A percentile compares a stretch with the other conserved stretches of the same genome.
These are phyloP conservation scores for Gossypium aridum DNA, from an alignment of 441 rosid genomes.

Conservation along the genomic window DNA sequence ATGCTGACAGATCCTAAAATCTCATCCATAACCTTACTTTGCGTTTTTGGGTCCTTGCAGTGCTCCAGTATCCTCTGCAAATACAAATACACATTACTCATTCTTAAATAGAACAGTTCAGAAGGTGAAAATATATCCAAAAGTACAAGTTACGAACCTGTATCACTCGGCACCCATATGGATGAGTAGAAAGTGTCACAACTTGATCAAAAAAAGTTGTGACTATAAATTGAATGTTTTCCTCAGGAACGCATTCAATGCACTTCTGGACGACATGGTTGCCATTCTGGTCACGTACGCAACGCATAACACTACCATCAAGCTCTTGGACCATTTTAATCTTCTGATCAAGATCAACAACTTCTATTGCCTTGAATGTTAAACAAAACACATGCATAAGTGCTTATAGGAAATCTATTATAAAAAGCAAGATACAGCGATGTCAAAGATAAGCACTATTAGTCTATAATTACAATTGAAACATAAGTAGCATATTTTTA, in stretches of 20 bases:
- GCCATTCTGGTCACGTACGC: constrained; percentile 92
- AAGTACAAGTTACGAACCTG: too few species aligned
- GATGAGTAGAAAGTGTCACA: constrained; percentile 74
- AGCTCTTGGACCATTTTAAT: constrained; percentile 82
- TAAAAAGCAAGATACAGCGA: neutral
- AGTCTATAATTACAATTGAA: neutral
- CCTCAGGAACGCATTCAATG: constrained; percentile 86
- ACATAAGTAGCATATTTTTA: neutral
- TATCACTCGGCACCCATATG: constrained; percentile 86
- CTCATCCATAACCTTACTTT: constrained; percentile 78
- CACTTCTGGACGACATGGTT: constrained; percentile 88
- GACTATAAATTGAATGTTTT: constrained; percentile 16
- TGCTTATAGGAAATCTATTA: neutral
- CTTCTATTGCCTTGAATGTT: constrained; percentile 66
- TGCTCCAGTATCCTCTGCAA: constrained; percentile 70
- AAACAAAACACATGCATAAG: constrained; percentile 1
- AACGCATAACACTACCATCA: constrained; percentile 73
- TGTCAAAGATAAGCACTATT: neutral
- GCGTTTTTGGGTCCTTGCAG: constrained; percentile 26
- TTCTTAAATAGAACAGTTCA: neutral
- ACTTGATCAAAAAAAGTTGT: constrained; percentile 72
- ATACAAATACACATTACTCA: neutral
- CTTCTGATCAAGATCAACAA: constrained; percentile 84
- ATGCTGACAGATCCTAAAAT: constrained; percentile 68
- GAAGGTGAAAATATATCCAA: neutral